A percentile compares a stretch with the other conserved stretches of the same genome.
These are phyloP conservation scores for Sutorius eximius DNA, from an alignment of 1,284 basidiomycete species.

Conservation along the genomic window DNA sequence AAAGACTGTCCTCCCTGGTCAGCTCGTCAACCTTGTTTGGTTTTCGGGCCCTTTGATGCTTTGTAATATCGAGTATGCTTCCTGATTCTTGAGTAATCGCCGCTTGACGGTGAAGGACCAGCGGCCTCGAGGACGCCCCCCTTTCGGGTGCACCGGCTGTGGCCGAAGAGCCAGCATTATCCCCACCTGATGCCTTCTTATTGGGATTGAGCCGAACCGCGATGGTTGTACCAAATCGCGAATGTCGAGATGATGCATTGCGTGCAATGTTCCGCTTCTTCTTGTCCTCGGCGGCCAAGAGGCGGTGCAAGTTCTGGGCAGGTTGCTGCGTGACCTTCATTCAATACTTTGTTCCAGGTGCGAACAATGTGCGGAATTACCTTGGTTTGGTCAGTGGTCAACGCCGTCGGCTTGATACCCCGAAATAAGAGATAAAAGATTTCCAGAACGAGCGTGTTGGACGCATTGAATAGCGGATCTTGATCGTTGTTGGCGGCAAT, in stretches of 20 bases:
- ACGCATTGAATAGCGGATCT: constrained; percentile 75
- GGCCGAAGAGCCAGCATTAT: constrained; percentile 35
- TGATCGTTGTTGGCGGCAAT: constrained; percentile 73
- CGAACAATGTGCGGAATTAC: constrained; percentile 39
- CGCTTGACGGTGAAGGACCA: constrained; percentile 82
- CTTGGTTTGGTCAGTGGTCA: constrained; percentile 68
- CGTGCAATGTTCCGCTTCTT: constrained; percentile 57
- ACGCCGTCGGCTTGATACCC: constrained; percentile 62
- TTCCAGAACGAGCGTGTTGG: constrained; percentile 88
- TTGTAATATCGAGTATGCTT: constrained; percentile 75
- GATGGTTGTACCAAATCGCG: constrained; percentile 92
- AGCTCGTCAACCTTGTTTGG: constrained; percentile 73
- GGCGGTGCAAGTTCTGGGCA: constrained; percentile 61
- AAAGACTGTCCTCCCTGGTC: constrained; percentile 69
- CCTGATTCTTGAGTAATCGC: constrained; percentile 77
- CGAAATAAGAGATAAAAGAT: constrained; percentile 87
- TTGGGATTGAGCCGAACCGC: constrained; percentile 67
- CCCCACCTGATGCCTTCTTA: constrained; percentile 39
- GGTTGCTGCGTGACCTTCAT: constrained; percentile 52
- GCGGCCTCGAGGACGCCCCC: constrained; percentile 42
- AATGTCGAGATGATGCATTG: constrained; percentile 79
- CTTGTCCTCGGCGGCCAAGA: constrained; percentile 73
- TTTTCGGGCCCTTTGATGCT: constrained; percentile 64
- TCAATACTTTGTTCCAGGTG: constrained; percentile 3
- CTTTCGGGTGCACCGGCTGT: constrained; percentile 27